A percentile compares a stretch with the other conserved stretches of the same genome.
phyloP scores from a whole-genome alignment of 805 yeast genomes.

The Wickerhamomyces rabaulensis region DNA sequence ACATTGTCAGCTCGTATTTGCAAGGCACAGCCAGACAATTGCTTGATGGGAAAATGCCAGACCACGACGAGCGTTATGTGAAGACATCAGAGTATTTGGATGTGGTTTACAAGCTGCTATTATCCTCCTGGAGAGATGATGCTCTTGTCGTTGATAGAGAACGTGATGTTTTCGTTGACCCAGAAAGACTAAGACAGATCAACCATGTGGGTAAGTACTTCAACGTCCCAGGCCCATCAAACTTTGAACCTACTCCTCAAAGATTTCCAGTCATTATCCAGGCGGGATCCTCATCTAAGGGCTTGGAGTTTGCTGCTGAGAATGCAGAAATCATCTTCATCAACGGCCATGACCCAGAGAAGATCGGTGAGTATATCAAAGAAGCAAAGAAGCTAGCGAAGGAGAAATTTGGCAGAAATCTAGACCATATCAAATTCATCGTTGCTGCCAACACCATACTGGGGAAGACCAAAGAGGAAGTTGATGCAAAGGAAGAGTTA shows the following conservation, averaged over 20 bases:
- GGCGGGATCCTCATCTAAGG: conserved; percentile 38
- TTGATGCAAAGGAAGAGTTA: conserved; percentile 18
- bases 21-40: conserved; percentile 37
- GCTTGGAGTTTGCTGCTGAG: conserved; percentile 35
- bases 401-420: conserved; percentile 31
- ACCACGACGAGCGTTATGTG: conserved; percentile 36
- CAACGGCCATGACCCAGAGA: conserved; percentile 1
- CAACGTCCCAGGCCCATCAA: conserved; percentile 13
- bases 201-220: conserved; percentile 26
- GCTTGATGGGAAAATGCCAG: conserved; percentile 25
- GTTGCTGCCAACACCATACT: conserved; percentile 32
- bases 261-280: conserved; percentile 38
- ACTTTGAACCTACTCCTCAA: conserved; percentile 36
- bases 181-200: conserved; percentile 31
- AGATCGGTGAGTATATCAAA: neutral
- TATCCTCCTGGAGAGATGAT: conserved; percentile 37
- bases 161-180: conserved; percentile 27
- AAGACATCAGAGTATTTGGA: conserved; percentile 36
- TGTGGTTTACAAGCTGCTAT: conserved; percentile 31
- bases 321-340: conserved; percentile 36
- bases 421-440: conserved; percentile 32
- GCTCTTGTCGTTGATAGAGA: conserved; percentile 18
- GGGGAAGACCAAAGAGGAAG: conserved; percentile 37
- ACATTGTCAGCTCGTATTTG: conserved; percentile 37
- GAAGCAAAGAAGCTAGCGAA: conserved; percentile 28